Evolutionary conservation across 768 basidiomycete species (phyloP).

Genomic region (Kwoniella dejecticola): DNA sequence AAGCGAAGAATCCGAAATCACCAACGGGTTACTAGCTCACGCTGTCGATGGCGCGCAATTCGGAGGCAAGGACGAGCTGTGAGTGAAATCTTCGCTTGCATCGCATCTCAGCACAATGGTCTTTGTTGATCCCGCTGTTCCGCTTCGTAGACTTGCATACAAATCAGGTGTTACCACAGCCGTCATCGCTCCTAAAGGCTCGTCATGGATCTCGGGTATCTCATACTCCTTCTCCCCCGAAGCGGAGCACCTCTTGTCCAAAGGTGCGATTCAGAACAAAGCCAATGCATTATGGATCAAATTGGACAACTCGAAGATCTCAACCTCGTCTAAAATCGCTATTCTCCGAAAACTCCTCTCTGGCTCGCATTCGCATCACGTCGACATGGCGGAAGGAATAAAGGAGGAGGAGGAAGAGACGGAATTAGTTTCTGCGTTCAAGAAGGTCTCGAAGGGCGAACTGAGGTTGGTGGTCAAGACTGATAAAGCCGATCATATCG

Average conservation of each 20-base stretch:
- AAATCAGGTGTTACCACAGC: constrained; percentile 72
- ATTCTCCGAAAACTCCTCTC: constrained; percentile 69
- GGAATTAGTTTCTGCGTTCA: constrained; percentile 61
- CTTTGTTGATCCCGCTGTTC: background rate
- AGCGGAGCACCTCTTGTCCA: constrained; percentile 64
- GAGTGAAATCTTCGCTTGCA: constrained; percentile 24
- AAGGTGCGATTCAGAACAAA: constrained; percentile 66
- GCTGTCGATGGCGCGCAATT: constrained; percentile 77
- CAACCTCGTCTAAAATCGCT: constrained; percentile 80
- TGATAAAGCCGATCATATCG: constrained; percentile 71
- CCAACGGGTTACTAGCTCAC: constrained; percentile 58
- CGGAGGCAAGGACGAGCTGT: constrained; percentile 71
- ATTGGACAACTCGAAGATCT: constrained; percentile 61
- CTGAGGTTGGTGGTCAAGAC: constrained; percentile 67
- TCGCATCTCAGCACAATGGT: background rate
- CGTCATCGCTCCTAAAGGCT: constrained; percentile 64
- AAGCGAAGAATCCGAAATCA: constrained; percentile 54
- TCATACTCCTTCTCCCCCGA: constrained; percentile 66
- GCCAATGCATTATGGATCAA: constrained; percentile 69
- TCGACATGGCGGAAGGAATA: background rate
- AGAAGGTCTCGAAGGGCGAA: constrained; percentile 61
- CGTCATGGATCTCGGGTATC: constrained; percentile 66
- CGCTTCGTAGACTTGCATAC: constrained; percentile 67
- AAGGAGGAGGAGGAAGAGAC: constrained; percentile 55
- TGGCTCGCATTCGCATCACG: constrained; percentile 3